Conservation (phyloP, 805 yeast species). For the Clavispora santaluciae region DNA sequence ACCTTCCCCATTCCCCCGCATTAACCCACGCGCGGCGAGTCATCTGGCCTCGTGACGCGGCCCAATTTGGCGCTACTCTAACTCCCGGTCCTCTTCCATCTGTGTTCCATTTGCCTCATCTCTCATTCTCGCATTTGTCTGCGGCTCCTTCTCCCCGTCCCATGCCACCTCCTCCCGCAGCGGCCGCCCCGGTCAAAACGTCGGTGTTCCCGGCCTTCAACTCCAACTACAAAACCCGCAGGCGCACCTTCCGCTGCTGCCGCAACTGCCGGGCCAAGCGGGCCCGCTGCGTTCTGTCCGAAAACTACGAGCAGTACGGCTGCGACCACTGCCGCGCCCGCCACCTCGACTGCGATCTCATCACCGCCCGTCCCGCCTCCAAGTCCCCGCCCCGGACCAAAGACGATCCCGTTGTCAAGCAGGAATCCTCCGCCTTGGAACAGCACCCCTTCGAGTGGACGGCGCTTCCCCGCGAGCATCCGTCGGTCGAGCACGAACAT, state of each 20-base stretch:
- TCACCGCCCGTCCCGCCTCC: neutral
- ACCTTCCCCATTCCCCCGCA: neutral
- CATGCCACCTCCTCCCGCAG: neutral
- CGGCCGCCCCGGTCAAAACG: neutral
- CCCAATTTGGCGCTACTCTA: no score
- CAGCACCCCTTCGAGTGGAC: no score
- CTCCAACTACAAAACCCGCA: conserved; percentile 35
- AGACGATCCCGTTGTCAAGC: no score
- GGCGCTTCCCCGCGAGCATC: no score
- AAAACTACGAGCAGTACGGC: conserved; percentile 18
- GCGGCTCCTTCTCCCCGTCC: neutral
- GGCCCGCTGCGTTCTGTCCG: conserved; percentile 17
- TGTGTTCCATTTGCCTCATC: neutral
- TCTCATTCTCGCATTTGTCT: neutral
- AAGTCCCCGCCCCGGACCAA: neutral
- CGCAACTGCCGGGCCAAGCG: conserved; percentile 35
- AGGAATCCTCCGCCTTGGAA: no score
- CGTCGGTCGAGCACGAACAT: no score
- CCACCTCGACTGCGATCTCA: conserved; percentile 16
- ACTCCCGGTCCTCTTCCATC: neutral
- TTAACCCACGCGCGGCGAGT: neutral
- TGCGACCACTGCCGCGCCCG: conserved; percentile 18
- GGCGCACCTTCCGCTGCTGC: conserved; percentile 39
- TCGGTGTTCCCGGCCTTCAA: conserved; percentile 40
- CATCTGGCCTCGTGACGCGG: no score